Evolutionary conservation across 805 yeast species (phyloP).

Genomic region (Barnettozyma salicaria): DNA sequence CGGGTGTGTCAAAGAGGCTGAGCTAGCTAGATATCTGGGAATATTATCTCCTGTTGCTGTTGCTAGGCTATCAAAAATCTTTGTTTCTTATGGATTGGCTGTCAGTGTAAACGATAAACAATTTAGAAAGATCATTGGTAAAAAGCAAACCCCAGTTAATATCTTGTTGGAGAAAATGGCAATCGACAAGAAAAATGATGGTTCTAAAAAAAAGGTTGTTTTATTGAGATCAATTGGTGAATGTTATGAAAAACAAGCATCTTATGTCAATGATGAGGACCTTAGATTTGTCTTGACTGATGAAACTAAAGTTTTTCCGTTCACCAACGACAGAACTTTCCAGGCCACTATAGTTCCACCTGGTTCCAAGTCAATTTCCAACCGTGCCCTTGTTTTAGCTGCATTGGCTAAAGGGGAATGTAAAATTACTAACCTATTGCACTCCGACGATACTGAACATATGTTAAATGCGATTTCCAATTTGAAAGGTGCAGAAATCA

Average conservation of each 20-base stretch:
- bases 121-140: conserved; percentile 62
- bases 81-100: conserved; percentile 83
- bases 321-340: conserved; percentile 29
- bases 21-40: conserved; percentile 86
- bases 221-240: conserved; percentile 79
- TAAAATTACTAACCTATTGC: conserved; percentile 75
- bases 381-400: conserved; percentile 88
- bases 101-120: conserved; percentile 66
- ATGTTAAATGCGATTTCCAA: conserved; percentile 84
- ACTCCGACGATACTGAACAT: conserved; percentile 93
- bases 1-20: conserved; percentile 94
- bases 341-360: conserved; percentile 66
- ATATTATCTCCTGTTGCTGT: conserved; percentile 89
- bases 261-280: conserved; percentile 74
- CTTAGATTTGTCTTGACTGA: conserved; percentile 78
- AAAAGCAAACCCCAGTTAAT: conserved; percentile 73
- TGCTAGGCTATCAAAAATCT: conserved; percentile 77
- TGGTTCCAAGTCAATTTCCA: conserved; percentile 95
- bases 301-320: conserved; percentile 64
- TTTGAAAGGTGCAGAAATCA: conserved; percentile 74
- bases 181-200: conserved; percentile 95
- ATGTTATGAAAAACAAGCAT: conserved; percentile 85
- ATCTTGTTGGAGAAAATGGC: conserved; percentile 77
- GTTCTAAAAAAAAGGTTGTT: conserved; percentile 82
- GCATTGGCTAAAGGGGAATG: conserved; percentile 87